Evolutionary conservation across 2,329 filamentous ascomycete species (phyloP).

Genomic region (Cercospora beticola): DNA sequence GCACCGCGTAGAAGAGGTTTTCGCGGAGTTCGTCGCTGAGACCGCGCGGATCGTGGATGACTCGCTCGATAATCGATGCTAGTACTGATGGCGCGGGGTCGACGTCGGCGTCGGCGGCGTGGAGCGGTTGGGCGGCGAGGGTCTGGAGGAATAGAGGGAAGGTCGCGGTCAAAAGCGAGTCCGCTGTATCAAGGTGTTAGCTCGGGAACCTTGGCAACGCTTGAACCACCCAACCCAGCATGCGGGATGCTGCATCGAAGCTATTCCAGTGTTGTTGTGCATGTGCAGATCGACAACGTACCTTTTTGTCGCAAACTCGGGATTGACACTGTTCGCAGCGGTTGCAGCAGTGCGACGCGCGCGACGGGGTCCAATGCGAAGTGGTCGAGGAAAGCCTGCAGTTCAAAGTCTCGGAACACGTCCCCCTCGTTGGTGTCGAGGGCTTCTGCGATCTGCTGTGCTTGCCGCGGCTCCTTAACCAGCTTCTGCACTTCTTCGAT

Average conservation of each 20-base stretch:
- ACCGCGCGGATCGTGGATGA: conserved; percentile 80
- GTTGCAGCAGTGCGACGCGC: conserved; percentile 82
- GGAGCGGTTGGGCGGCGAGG: conserved; percentile 54
- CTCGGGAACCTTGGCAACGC: conserved; percentile 22
- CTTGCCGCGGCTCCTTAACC: conserved; percentile 74
- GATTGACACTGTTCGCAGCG: conserved; percentile 80
- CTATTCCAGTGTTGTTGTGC: neutral
- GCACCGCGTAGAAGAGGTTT: conserved; percentile 65
- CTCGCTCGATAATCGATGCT: conserved; percentile 77
- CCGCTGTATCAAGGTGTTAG: conserved; percentile 57
- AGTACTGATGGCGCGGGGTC: conserved; percentile 70
- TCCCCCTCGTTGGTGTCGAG: conserved; percentile 90
- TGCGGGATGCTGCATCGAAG: conserved; percentile 8
- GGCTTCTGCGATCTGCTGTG: conserved; percentile 86
- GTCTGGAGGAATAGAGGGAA: conserved; percentile 75
- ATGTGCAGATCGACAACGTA: conserved; percentile 40
- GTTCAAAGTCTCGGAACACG: conserved; percentile 91
- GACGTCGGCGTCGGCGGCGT: conserved; percentile 58
- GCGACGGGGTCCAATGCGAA: conserved; percentile 88
- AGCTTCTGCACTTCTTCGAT: conserved; percentile 84
- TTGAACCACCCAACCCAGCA: neutral
- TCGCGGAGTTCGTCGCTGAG: conserved; percentile 75
- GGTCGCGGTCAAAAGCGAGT: conserved; percentile 82
- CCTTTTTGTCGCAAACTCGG: conserved; percentile 86
- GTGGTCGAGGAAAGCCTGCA: conserved; percentile 93